Percentiles rank a stretch among this genome's conserved stretches.
Conservation (phyloP, 805 yeast species). For the Barnettozyma vustinii region DNA sequence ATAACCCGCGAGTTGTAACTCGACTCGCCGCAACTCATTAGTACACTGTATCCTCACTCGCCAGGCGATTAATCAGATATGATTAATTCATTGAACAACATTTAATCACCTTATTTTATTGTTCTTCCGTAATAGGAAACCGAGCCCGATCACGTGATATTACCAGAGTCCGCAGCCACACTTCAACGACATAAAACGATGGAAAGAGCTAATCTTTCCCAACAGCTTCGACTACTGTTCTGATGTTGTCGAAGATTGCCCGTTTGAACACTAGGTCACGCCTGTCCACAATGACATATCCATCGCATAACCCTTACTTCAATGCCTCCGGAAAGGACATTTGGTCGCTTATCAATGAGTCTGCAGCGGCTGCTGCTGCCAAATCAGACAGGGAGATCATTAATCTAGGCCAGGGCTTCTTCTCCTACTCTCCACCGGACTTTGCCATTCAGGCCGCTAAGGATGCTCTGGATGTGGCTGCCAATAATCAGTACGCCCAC, state of each 20-base stretch:
- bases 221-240: too few species aligned
- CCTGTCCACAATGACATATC: slow-evolving; percentile 22
- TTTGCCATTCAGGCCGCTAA: slow-evolving; percentile 83
- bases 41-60: too few species aligned
- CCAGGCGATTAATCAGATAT: too few species aligned
- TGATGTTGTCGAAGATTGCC: background rate
- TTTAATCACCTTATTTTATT: too few species aligned
- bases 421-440: slow-evolving; percentile 93
- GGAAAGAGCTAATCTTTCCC: background rate
- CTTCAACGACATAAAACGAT: background rate
- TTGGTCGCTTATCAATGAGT: slow-evolving; percentile 92
- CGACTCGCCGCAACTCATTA: too few species aligned
- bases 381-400: slow-evolving; percentile 70
- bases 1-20: too few species aligned
- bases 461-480: slow-evolving; percentile 64
- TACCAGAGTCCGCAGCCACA: background rate
- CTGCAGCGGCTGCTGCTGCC: slow-evolving; percentile 68
- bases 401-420: slow-evolving; percentile 95
- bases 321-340: slow-evolving; percentile 77
- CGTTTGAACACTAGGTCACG: background rate
- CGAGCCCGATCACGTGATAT: background rate
- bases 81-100: too few species aligned
- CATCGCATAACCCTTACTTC: slow-evolving; percentile 61
- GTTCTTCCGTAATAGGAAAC: background rate
- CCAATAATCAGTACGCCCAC: slow-evolving; percentile 88